Conservation (phyloP, 176 grass and related monocot genomes). For the Rhynchospora pubera region DNA sequence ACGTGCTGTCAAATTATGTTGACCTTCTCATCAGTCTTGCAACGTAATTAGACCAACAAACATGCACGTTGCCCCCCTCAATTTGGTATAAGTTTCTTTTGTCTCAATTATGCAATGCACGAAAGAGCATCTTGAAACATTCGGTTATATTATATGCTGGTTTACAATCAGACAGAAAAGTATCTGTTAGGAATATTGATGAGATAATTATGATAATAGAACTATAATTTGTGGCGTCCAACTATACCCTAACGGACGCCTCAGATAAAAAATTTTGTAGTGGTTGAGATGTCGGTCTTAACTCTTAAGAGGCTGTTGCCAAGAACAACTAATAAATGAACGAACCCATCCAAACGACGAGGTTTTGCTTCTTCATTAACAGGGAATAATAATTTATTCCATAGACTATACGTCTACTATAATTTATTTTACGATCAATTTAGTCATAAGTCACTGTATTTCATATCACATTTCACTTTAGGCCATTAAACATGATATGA, state of each 20-base stretch:
- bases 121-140: background rate
- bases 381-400: background rate
- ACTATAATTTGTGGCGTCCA: background rate
- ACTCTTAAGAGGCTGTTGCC: background rate
- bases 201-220: background rate
- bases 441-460: no score
- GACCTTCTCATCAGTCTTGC: background rate
- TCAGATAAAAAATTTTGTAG: background rate
- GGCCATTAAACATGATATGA: no score
- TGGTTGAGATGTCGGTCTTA: background rate
- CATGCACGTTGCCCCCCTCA: background rate
- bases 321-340: background rate
- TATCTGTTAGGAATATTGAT: background rate
- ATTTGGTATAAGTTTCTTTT: background rate
- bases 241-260: background rate
- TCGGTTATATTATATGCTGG: background rate
- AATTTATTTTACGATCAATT: no score
- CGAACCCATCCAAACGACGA: background rate
- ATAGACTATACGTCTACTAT: background rate
- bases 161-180: background rate
- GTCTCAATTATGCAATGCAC: background rate
- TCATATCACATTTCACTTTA: no score
- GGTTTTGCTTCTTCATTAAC: background rate
- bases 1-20: background rate
- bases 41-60: background rate